Base-by-base conservation (phyloP, 2,329 filamentous ascomycete species). In the Exophiala sideris region DNA sequence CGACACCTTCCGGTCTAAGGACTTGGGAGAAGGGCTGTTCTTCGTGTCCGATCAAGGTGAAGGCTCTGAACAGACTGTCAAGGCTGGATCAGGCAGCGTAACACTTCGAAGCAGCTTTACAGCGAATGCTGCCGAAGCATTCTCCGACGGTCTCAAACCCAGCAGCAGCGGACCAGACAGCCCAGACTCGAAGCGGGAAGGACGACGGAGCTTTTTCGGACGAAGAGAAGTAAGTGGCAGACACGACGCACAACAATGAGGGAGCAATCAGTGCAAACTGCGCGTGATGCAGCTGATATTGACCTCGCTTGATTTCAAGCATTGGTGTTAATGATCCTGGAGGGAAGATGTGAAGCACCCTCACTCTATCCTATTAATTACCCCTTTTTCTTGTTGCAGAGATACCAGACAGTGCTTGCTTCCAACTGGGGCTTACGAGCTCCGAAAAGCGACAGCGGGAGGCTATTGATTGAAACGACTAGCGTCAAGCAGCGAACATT, bases 11-110 rank as follows among this genome's bases (percentile, higher is more conserved):
- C 87, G 89, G 48, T 87, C 84, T 54, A 90, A 95, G 67, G 86
- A 91, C 52, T 79, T 99, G 0, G 94, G 94, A 49, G 91, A 97
- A 66, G 83, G 83, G 4, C 69, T 87, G n/a, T 95, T 96, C 74
- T 91, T 95, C 68, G 83, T 99, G n/a, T 90, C 92, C 60, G 92
- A 99, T 67, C 80, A 83, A 60, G 78, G 80, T 7, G 75, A 78
- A 1, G 82, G 82, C 9, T 76, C 79, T 32, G 86, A 92, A 63
- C 94, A 92, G 76, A 77, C 83, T 38, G 73, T 99, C 48, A 80
- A 76, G 33, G 85, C 91, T 21, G 92, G 92, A 10, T 78, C 75
- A 34, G 91, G 90, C 20, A 80, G 73, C 1, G 86, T 96, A 1
- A 77, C 83, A 0, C 69, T 96, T 44, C 87, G 84, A 74, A 94